Evolutionary conservation across 768 basidiomycete genomes (phyloP), one percentile per base, ranked within the genome.

Genomic region (Naematelia encephala): DNA sequence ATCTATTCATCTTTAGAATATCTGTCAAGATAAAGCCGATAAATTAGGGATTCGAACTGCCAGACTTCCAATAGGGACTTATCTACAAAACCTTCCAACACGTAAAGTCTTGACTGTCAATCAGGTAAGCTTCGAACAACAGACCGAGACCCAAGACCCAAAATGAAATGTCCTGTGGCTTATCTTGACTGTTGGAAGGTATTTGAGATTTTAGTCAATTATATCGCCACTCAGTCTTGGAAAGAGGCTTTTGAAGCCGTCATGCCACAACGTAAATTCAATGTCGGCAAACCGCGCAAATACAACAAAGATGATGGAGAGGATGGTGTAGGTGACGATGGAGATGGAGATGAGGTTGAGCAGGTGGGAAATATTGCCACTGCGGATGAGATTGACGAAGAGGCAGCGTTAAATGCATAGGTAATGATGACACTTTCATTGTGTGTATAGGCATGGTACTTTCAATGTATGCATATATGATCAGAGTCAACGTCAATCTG

Each of bases 101-200:
- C 86, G 96, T 61, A 98, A 97, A 70, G 91, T 99, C 28, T 81
- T 99, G 63, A 99, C 96, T 1, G 92, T 99, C 54, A 98, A 99
- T 77, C 96, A 97, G 79, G 84, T 83, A 44, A 47, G 76, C 70
- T 51, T n/a, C n/a, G n/a, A n/a, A n/a, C n/a, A n/a, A n/a, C n/a
- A n/a, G n/a, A n/a, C n/a, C n/a, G n/a, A n/a, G n/a, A n/a, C n/a
- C n/a, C n/a, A n/a, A 47, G 2, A 19, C 21, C 27, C 25, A 45
- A 56, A 50, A 52, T 45, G 54, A 19, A 51, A 27, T 49, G 21
- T 50, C 61, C 28, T 23, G 22, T 26, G 27, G 19, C n/a, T n/a
- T n/a, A n/a, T n/a, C n/a, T n/a, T n/a, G n/a, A n/a, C n/a, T n/a
- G n/a, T n/a, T n/a, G 11, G 0, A 50, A 82, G 80, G 87, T 88